Percentiles rank a stretch among this genome's conserved stretches.
Conservation (phyloP, 140 eudicot species). For the Senecio squalidus region DNA sequence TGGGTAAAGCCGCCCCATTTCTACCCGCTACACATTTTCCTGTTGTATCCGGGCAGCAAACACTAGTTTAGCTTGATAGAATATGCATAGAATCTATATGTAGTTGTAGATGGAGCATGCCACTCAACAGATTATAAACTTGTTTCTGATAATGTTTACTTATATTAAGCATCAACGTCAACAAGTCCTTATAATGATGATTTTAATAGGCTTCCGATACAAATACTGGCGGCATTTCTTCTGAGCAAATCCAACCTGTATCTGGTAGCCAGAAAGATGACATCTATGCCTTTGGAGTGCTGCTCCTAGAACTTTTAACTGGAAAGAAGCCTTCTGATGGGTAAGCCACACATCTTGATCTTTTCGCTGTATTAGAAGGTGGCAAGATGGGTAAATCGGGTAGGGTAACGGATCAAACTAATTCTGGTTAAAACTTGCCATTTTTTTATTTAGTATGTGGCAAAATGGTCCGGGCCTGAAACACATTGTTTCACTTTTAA, state of each 20-base stretch:
- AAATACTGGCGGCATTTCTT: slow-evolving; percentile 58
- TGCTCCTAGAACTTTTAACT: slow-evolving; percentile 83
- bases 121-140: background rate
- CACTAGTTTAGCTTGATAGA: background rate
- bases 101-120: background rate
- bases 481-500: too few species aligned
- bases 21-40: background rate
- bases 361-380: background rate
- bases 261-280: slow-evolving; percentile 57
- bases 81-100: background rate
- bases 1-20: background rate
- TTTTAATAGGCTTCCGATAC: slow-evolving; percentile 72
- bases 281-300: slow-evolving; percentile 79
- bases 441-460: too few species aligned
- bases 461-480: too few species aligned
- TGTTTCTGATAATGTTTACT: background rate
- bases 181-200: slow-evolving; percentile 1
- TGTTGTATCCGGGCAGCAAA: background rate
- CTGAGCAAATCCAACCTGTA: slow-evolving; percentile 55
- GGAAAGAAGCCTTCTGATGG: slow-evolving; percentile 78
- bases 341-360: slow-evolving; percentile 25
- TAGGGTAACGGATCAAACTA: background rate
- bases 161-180: background rate
- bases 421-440: too few species aligned
- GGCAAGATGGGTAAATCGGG: background rate